phyloP scores from a whole-genome alignment of 2,329 filamentous ascomycete genomes.

The Mycocentrospora acerina region DNA sequence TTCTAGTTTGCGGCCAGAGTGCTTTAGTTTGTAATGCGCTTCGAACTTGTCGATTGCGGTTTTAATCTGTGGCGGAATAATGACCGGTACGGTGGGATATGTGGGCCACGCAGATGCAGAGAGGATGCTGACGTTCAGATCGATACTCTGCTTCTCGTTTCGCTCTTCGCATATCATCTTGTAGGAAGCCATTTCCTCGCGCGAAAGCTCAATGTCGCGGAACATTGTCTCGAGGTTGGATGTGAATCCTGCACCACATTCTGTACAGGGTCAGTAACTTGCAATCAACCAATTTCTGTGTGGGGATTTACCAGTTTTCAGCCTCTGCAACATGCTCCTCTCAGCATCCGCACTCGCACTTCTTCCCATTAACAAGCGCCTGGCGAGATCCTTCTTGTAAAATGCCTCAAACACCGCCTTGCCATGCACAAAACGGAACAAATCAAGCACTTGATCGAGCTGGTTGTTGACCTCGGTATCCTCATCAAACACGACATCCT shows the following conservation, averaged over 20 bases:
- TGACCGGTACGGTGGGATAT: conserved; percentile 75
- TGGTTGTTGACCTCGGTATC: conserved; percentile 90
- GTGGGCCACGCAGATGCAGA: conserved; percentile 90
- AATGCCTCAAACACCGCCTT: conserved; percentile 99
- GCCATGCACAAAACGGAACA: conserved; percentile 95
- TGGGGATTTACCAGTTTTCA: conserved; percentile 65
- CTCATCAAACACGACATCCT: conserved; percentile 73
- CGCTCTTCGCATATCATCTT: conserved; percentile 66
- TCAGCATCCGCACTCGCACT: conserved; percentile 95
- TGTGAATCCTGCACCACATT: conserved; percentile 92
- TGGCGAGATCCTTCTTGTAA: conserved; percentile 96
- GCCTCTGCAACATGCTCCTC: conserved; percentile 87
- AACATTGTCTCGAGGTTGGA: conserved; percentile 99
- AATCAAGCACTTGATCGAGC: conserved; percentile 85
- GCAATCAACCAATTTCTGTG: background rate
- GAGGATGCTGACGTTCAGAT: conserved; percentile 86
- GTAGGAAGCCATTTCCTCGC: conserved; percentile 91
- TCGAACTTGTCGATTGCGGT: conserved; percentile 81
- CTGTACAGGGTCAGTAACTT: conserved; percentile 42
- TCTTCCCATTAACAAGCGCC: conserved; percentile 83
- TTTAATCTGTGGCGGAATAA: conserved; percentile 73
- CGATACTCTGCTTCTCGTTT: conserved; percentile 60
- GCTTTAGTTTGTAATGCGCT: conserved; percentile 81
- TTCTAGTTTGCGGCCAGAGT: conserved; percentile 79
- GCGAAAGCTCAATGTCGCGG: conserved; percentile 91